Evolutionary conservation across 1,139 yeast genomes (phyloP), one percentile per base, ranked within the genome.

Genomic region (Yamadazyma atlantica): DNA sequence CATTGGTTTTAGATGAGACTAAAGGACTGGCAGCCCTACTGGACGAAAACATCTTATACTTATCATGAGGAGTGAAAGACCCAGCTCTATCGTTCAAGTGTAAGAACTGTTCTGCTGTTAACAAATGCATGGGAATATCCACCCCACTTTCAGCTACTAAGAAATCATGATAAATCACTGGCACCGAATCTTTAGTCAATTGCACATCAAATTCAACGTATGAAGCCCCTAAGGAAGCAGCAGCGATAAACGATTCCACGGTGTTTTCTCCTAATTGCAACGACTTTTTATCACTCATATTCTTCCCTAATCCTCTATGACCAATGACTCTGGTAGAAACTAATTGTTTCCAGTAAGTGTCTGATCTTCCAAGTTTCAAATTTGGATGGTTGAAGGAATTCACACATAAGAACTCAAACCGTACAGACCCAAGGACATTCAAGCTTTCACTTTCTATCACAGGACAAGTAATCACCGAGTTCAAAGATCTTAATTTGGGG

Each of bases 201-300:
- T 92, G 98, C 27, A 92, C 97, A 61, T 92, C 98, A 58, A 92
- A 92, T 61, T 92, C 98, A 37, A 95, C 97, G 53, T 84, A 84
- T 1, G 89, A 81, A 1, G 92, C 92, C 27, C 98, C 98, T 49
- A 92, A 68, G 4, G 95, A 89, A 0, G 97, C 96, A 0, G 98
- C 98, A 9, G 96, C 96, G 56, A 92, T 86, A 50, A 92, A 92
- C 1, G 96, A 86, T 55, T 90, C 97, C 25, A 92, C 85, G 0
- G 98, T 92, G 56, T 92, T 92, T 56, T 92, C 98, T 31, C 98
- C 98, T 44, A 92, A 70, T 62, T 92, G 98, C 54, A 92, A 72
- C 4, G 96, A 85, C 46, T 80, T 82, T 37, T 83, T 75, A 34
- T 77, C 75, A 38, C 46, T 42, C 26, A 40, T 39, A 62, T 92